Percentiles rank a stretch among this genome's conserved stretches.
These are phyloP conservation scores for Pseudogymnoascus sp. DNA, from an alignment of 2,329 filamentous ascomycete genomes.

Conservation along the genomic window DNA sequence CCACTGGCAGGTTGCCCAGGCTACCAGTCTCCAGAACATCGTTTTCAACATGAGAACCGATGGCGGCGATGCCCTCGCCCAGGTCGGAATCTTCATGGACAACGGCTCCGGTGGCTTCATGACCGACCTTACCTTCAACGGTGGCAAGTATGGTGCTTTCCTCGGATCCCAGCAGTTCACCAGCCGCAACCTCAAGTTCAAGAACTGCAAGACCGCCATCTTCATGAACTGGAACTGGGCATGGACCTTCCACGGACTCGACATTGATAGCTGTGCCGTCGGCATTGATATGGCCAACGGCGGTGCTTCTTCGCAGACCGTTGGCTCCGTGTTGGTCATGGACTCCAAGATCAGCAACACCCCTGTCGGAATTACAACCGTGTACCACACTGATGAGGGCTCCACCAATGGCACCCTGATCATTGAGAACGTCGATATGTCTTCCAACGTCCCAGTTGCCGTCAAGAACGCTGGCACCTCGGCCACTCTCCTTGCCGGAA, in stretches of 20 bases:
- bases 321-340: slow-evolving; percentile 76
- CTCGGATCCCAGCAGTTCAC: slow-evolving; percentile 85
- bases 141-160: slow-evolving; percentile 70
- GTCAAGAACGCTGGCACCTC: slow-evolving; percentile 53
- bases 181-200: slow-evolving; percentile 74
- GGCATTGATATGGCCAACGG: slow-evolving; percentile 72
- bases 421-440: slow-evolving; percentile 84
- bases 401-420: slow-evolving; percentile 74
- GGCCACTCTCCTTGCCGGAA: slow-evolving; percentile 58
- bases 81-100: slow-evolving; percentile 74
- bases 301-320: slow-evolving; percentile 56
- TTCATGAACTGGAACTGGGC: slow-evolving; percentile 92
- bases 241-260: slow-evolving; percentile 71
- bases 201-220: slow-evolving; percentile 72
- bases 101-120: slow-evolving; percentile 81
- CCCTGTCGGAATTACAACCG: slow-evolving; percentile 66
- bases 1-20: slow-evolving; percentile 82
- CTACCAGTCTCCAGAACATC: slow-evolving; percentile 73
- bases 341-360: slow-evolving; percentile 77
- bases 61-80: slow-evolving; percentile 54
- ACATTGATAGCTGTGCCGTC: slow-evolving; percentile 65
- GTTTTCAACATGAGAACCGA: slow-evolving; percentile 71
- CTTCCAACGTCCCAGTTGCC: slow-evolving; percentile 56
- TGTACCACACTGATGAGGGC: slow-evolving; percentile 56
- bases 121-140: slow-evolving; percentile 75